A percentile compares a stretch with the other conserved stretches of the same genome.
phyloP scores from a whole-genome alignment of 768 basidiomycete species.

The Tricholoma bakamatsutake region DNA sequence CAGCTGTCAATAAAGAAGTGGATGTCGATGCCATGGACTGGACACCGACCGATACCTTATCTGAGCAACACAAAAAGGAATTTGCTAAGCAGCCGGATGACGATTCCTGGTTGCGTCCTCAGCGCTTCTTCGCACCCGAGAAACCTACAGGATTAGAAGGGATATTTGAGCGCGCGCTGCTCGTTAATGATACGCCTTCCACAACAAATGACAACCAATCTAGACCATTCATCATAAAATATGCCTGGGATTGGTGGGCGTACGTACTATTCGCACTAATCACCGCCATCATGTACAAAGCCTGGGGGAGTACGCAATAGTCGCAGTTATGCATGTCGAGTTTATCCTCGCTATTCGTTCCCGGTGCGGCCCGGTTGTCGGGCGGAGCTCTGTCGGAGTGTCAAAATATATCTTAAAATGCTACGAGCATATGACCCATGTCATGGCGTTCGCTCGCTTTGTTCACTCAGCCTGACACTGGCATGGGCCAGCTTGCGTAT shows the following conservation, averaged over 20 bases:
- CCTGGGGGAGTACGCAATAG: slow-evolving; percentile 10
- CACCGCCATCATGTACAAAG: slow-evolving; percentile 19
- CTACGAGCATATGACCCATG: too few relatives aligned
- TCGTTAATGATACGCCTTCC: slow-evolving; percentile 39
- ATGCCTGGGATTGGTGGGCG: slow-evolving; percentile 30
- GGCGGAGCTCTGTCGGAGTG: too few relatives aligned
- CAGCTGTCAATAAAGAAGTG: slow-evolving; percentile 22
- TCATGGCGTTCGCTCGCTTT: too few relatives aligned
- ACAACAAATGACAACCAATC: background rate
- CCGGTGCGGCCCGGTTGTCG: too few relatives aligned
- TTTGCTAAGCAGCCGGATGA: slow-evolving; percentile 22
- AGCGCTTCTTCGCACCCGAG: slow-evolving; percentile 74
- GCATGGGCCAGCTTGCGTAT: too few relatives aligned
- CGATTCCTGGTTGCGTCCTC: slow-evolving; percentile 57
- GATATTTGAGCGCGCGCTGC: slow-evolving; percentile 55
- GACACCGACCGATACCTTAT: slow-evolving; percentile 47
- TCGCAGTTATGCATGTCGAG: background rate
- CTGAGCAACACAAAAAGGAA: slow-evolving; percentile 18
- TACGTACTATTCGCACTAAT: slow-evolving; percentile 26
- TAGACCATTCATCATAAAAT: slow-evolving; percentile 2
- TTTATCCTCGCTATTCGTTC: too few relatives aligned
- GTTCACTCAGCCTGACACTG: too few relatives aligned
- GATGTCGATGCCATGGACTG: slow-evolving; percentile 54
- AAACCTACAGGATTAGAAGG: slow-evolving; percentile 72
- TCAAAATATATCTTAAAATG: too few relatives aligned